A percentile compares a stretch with the other conserved stretches of the same genome.
Evolutionary conservation across 305 asterid species (phyloP).

Genomic region (Fraxinus dipetala): DNA sequence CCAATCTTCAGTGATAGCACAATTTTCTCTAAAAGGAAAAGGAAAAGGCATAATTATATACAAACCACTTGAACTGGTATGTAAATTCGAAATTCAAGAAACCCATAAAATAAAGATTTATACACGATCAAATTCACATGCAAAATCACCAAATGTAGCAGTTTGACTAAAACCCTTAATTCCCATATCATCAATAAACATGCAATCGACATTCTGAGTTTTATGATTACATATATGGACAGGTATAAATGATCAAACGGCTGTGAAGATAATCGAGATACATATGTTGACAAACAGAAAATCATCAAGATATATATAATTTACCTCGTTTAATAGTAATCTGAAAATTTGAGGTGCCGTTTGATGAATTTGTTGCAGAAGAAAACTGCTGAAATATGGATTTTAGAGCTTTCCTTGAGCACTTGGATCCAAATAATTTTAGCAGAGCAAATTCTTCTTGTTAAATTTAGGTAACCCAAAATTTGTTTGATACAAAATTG

Average conservation of each 20-base stretch:
- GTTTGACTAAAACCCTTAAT: slow-evolving; percentile 28
- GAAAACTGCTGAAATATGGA: neutral
- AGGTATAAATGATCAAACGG: slow-evolving; percentile 14
- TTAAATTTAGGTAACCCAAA: slow-evolving; percentile 17
- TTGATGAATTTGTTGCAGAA: slow-evolving; percentile 11
- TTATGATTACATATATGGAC: neutral
- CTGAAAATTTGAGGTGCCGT: slow-evolving; percentile 18
- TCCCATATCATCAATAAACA: slow-evolving; percentile 27
- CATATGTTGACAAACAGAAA: slow-evolving; percentile 15
- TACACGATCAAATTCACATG: slow-evolving; percentile 30
- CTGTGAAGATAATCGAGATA: slow-evolving; percentile 1
- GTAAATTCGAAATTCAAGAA: neutral
- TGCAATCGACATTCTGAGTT: slow-evolving; percentile 26
- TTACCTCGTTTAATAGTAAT: slow-evolving; percentile 23
- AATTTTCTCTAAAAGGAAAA: neutral
- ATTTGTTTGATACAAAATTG: slow-evolving; percentile 5
- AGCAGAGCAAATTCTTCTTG: slow-evolving; percentile 13
- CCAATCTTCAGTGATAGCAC: neutral
- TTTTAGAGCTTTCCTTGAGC: slow-evolving; percentile 13
- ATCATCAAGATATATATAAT: neutral
- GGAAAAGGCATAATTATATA: neutral
- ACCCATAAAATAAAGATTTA: slow-evolving; percentile 1
- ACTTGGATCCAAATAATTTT: slow-evolving; percentile 20
- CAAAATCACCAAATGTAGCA: slow-evolving; percentile 23
- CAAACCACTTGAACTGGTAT: slow-evolving; percentile 21